Base-by-base conservation (phyloP, 495 filamentous ascomycete species). In the Gamarada debralockiae region DNA sequence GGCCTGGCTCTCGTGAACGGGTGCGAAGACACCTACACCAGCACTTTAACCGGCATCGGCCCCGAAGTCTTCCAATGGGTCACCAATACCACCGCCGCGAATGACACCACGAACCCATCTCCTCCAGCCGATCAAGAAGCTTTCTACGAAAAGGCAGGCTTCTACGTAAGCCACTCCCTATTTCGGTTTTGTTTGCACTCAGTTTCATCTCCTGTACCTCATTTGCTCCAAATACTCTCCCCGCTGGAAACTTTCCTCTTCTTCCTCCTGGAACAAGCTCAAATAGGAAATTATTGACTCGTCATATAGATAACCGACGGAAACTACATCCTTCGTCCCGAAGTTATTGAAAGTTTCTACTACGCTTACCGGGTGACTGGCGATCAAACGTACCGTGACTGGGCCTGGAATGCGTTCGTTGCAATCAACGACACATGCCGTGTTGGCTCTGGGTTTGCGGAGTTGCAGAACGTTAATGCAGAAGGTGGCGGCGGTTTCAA, bases 341-440 rank as follows among this genome's bases (percentile, higher is more conserved):
- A 96, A 64, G 88, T 91, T 1, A 76, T 95, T 17, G 91, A 96
- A 69, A 87, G 83, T 56, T 86, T 84, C 66, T 96, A 95, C 75
- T 92, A 96, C 61, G 89, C 89, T 0, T 93, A 87, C 67, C 79
- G 87, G 14, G 74, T 85, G 8, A 95, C 91, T 2, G 84, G 85
- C 14, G 76, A 90, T 42, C 36, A 59, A 23, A 79, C 83, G 70
- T 92, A 90, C 62, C 82, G 83, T 57, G 82, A 89, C 52, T 93
- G 87, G 89, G 85, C 85, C 2, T 96, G 90, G 91, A 82, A 85
- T 23, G 89, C 83, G 3, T 95, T 91, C 64, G 52, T 76, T 38
- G 76, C 77, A 1, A 85, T 96, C 62, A 87, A 87, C 61, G 58
- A 61, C 14, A 88, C 80, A 21, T 82, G 78, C 54, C 67, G 74